Base-by-base conservation (phyloP, 2,329 filamentous ascomycete genomes). In the Ophiocordyceps camponoti-floridani region DNA sequence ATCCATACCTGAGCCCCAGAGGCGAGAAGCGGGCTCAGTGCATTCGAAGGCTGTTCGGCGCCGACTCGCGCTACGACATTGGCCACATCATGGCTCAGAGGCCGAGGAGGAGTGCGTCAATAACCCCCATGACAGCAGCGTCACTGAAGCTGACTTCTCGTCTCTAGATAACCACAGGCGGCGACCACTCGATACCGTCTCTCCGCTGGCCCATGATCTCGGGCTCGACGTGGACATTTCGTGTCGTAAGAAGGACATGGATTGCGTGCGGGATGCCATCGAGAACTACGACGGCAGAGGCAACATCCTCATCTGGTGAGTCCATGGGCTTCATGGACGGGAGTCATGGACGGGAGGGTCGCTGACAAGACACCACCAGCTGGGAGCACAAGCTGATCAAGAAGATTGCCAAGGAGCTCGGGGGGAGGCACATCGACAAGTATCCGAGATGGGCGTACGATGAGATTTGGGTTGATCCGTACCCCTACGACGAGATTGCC, bases 1-100 rank as follows among this genome's bases (percentile, higher is more conserved):
- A 49, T 14, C 43, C 41, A 35, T 74, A 73, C 2, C 61, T 79
- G 41, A 73, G 57, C 45, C 50, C 63, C 0, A 52, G 67, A 47
- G 76, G 76, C n/a, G 49, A 66, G 45, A 47, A 74, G 56, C 70
- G 76, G 14, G 71, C 75, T 0, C 69, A 79, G 52, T 79, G 75
- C 49, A 58, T 80, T n/a, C 61, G 69, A 11, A 61, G 50, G 9
- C 70, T 79, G 1, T 80, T 80, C 52, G 71, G 73, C 0, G 54
- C 59, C 0, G 54, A 52, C 13, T 75, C 72, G 0, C 33, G 44
- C 1, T 79, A 76, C 55, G 56, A 75, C 44, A 76, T 79, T 49
- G 68, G 64, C 2, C 62, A 75, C 48, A 75, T 80, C 46, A 66
- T 80, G 59, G 74, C 75, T 0, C 62, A 75, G 54, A 63, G 59